Evolutionary conservation across 2,329 filamentous ascomycete species (phyloP).

Genomic region (Phyllosticta ampelicida): DNA sequence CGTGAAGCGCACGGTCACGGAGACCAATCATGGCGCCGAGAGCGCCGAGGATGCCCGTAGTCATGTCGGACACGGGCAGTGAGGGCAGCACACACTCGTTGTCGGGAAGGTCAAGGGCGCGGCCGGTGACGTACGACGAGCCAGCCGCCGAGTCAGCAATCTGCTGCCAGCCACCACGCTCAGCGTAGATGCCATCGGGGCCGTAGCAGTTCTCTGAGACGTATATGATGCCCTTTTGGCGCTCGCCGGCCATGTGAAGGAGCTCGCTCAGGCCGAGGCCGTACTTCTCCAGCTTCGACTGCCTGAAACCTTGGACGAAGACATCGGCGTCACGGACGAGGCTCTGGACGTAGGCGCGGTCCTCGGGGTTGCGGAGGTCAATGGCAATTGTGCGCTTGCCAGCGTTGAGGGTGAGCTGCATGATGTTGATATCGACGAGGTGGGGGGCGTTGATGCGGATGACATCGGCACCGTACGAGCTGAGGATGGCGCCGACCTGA

Average conservation of each 20-base stretch:
- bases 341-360: conserved; percentile 29
- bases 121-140: conserved; percentile 29
- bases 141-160: conserved; percentile 31
- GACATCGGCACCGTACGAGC: conserved; percentile 37
- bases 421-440: conserved; percentile 26
- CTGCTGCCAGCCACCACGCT: conserved; percentile 42
- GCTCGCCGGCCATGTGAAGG: conserved; percentile 28
- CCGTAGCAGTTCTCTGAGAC: conserved; percentile 44
- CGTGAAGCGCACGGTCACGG: conserved; percentile 15
- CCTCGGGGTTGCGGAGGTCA: conserved; percentile 36
- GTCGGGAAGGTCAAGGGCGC: conserved; percentile 21
- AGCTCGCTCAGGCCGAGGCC: conserved; percentile 34
- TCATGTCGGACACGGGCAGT: conserved; percentile 22
- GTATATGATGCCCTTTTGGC: conserved; percentile 37
- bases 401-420: conserved; percentile 34
- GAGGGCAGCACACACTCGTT: conserved; percentile 18
- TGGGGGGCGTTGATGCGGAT: conserved; percentile 36
- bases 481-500: conserved; percentile 31
- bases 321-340: conserved; percentile 42
- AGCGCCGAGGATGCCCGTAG: conserved; percentile 19
- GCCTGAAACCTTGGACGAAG: conserved; percentile 44
- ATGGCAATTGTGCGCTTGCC: conserved; percentile 39
- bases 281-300: conserved; percentile 32
- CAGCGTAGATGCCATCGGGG: conserved; percentile 35
- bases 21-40: conserved; percentile 19